Evolutionary conservation across 2,329 filamentous ascomycete species (phyloP).

Genomic region (Epichloe typhina): DNA sequence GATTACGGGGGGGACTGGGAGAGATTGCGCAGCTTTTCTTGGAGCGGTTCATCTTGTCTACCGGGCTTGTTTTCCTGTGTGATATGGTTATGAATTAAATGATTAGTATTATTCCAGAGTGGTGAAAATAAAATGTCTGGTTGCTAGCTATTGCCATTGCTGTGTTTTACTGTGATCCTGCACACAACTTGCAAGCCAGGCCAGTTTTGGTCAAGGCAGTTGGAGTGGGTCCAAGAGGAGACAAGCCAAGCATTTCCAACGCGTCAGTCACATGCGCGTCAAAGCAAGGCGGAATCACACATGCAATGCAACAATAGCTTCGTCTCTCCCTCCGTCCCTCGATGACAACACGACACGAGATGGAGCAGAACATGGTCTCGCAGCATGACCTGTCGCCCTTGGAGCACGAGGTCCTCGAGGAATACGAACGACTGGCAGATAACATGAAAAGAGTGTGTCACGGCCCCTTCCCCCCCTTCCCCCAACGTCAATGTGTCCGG

Average conservation of each 20-base stretch:
- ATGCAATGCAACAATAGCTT: too few species aligned
- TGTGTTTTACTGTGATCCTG: too few species aligned
- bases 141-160: background rate
- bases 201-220: too few species aligned
- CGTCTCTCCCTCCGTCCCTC: too few species aligned
- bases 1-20: background rate
- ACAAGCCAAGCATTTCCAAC: too few species aligned
- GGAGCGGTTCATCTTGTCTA: background rate
- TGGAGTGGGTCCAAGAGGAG: too few species aligned
- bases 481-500: too few species aligned
- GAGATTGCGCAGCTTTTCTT: background rate
- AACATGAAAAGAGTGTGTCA: constrained; percentile 74
- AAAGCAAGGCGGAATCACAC: too few species aligned
- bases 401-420: constrained; percentile 88
- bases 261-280: too few species aligned
- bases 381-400: constrained; percentile 56
- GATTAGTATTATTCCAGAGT: background rate
- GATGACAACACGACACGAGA: background rate
- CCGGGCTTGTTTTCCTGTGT: background rate
- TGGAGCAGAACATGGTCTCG: constrained; percentile 19
- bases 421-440: constrained; percentile 74
- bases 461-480: background rate
- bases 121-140: background rate
- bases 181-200: too few species aligned
- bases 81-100: background rate